These are phyloP conservation scores for Aspergillus novofumigatus DNA, from an alignment of 2,329 filamentous ascomycete genomes.

Conservation along the genomic window DNA sequence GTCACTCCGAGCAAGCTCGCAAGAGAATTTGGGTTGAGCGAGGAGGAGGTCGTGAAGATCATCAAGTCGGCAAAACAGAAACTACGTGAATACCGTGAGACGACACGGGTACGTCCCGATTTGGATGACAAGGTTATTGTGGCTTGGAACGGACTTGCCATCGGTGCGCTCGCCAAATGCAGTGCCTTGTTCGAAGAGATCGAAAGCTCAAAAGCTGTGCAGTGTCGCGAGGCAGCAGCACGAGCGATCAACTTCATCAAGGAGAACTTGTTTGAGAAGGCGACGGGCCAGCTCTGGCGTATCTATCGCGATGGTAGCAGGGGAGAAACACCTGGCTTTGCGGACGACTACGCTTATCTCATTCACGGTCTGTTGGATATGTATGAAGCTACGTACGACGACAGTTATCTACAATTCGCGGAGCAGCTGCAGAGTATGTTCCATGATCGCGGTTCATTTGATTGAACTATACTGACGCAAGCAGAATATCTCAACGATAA, in stretches of 20 bases:
- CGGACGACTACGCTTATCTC: slow-evolving; percentile 91
- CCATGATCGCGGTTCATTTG: background rate
- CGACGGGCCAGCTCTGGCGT: slow-evolving; percentile 62
- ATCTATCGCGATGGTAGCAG: slow-evolving; percentile 65
- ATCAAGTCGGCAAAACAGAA: slow-evolving; percentile 64
- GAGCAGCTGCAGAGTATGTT: slow-evolving; percentile 68
- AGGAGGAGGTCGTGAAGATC: slow-evolving; percentile 63
- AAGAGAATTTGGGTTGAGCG: slow-evolving; percentile 67
- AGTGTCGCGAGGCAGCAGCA: slow-evolving; percentile 63
- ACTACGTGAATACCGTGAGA: slow-evolving; percentile 67
- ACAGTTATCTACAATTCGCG: slow-evolving; percentile 72
- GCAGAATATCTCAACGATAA: slow-evolving; percentile 67
- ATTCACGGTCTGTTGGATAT: slow-evolving; percentile 78
- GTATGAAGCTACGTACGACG: slow-evolving; percentile 77
- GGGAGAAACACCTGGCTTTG: slow-evolving; percentile 68
- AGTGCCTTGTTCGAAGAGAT: slow-evolving; percentile 63
- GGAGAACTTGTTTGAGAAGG: slow-evolving; percentile 65
- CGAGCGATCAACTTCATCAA: slow-evolving; percentile 70
- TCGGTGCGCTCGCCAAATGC: slow-evolving; percentile 74
- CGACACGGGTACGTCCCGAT: slow-evolving; percentile 69
- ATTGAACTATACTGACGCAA: slow-evolving; percentile 11
- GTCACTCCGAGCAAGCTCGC: slow-evolving; percentile 66
- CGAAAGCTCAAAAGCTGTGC: slow-evolving; percentile 53
- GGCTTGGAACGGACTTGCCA: slow-evolving; percentile 83
- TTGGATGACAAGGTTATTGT: slow-evolving; percentile 86